A percentile compares a stretch with the other conserved stretches of the same genome.
Evolutionary conservation across 106 monocot species (phyloP).

Genomic region (Amphibolis antarctica): DNA sequence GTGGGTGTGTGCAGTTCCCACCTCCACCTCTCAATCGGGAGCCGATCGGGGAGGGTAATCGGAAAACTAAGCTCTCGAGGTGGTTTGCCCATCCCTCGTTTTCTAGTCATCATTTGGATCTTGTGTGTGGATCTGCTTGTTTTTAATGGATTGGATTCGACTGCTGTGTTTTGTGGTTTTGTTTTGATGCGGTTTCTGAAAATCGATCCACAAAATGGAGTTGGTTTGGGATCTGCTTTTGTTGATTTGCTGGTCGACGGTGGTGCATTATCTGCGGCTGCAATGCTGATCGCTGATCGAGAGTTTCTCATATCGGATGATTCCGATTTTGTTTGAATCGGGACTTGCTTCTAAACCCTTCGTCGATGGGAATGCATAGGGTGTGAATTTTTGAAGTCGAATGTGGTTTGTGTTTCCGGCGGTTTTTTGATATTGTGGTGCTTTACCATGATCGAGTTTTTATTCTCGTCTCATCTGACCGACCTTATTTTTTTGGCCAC

Average conservation of each 20-base stretch:
- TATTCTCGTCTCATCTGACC: neutral
- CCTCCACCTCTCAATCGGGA: neutral
- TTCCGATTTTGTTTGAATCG: neutral
- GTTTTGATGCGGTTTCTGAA: neutral
- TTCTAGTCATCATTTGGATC: neutral
- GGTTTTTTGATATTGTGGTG: neutral
- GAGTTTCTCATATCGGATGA: neutral
- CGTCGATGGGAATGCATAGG: neutral
- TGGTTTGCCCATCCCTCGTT: neutral
- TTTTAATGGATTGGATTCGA: neutral
- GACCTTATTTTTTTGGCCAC: neutral
- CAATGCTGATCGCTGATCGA: neutral
- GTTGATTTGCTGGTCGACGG: neutral
- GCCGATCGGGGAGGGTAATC: slow-evolving; percentile 1
- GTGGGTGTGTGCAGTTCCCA: neutral
- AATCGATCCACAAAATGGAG: neutral
- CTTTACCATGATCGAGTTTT: neutral
- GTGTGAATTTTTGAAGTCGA: neutral
- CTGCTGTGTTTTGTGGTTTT: neutral
- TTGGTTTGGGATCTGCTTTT: neutral
- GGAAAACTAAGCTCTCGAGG: neutral
- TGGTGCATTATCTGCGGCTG: neutral
- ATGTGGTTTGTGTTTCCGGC: neutral
- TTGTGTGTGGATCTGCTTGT: neutral
- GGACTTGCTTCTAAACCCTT: neutral